phyloP scores from a whole-genome alignment of 345 rosid species.

The Hevea brasiliensis region DNA sequence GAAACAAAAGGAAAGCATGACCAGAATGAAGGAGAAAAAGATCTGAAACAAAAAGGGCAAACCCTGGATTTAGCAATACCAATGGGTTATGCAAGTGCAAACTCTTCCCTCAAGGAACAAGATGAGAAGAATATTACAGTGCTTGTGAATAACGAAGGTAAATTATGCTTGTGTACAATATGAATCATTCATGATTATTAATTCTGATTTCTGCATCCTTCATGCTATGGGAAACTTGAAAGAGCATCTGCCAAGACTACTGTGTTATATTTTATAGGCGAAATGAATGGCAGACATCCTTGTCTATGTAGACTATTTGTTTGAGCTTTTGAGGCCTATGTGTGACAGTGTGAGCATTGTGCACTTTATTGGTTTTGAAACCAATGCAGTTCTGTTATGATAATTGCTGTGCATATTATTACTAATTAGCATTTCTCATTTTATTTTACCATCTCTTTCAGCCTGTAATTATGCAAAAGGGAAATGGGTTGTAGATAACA shows the following conservation, averaged over 20 bases:
- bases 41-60: slow-evolving; percentile 22
- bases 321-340: background rate
- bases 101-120: slow-evolving; percentile 19
- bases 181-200: slow-evolving; percentile 11
- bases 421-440: slow-evolving; percentile 14
- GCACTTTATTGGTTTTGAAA: slow-evolving; percentile 1
- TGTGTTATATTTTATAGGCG: slow-evolving; percentile 5
- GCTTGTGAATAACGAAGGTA: slow-evolving; percentile 32
- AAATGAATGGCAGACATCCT: background rate
- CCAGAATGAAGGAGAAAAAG: slow-evolving; percentile 12
- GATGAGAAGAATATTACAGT: slow-evolving; percentile 19
- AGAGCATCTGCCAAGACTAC: background rate
- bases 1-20: slow-evolving; percentile 21
- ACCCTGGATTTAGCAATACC: slow-evolving; percentile 2
- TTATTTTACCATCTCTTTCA: slow-evolving; percentile 23
- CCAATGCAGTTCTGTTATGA: background rate
- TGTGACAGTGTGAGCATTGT: slow-evolving; percentile 1
- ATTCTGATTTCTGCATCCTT: background rate
- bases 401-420: background rate
- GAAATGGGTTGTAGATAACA: slow-evolving; percentile 83
- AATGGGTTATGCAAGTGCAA: slow-evolving; percentile 8
- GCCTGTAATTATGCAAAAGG: slow-evolving; percentile 86
- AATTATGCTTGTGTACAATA: slow-evolving; percentile 6
- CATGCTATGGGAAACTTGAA: slow-evolving; percentile 2
- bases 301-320: background rate